Evolutionary conservation across 2,329 filamentous ascomycete genomes (phyloP).

Genomic region (Phaeosphaeria sp.): DNA sequence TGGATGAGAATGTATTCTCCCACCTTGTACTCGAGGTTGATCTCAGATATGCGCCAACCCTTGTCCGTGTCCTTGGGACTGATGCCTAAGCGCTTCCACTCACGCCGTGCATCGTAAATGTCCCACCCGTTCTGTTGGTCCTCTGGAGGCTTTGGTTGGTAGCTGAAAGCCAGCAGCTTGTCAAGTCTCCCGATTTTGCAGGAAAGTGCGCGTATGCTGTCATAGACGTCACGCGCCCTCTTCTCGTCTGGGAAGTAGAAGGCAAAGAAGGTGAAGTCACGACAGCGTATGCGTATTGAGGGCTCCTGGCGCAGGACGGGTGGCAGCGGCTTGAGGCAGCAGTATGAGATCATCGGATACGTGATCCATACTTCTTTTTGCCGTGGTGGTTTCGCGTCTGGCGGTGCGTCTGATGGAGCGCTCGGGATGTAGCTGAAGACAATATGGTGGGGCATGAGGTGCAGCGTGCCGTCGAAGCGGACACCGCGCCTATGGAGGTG

Average conservation of each 20-base stretch:
- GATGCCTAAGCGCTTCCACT: constrained; percentile 88
- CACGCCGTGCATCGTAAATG: constrained; percentile 82
- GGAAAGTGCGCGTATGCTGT: constrained; percentile 80
- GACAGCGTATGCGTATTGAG: constrained; percentile 84
- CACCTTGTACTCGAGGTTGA: constrained; percentile 84
- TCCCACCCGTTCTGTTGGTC: constrained; percentile 79
- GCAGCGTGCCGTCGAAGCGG: constrained; percentile 65
- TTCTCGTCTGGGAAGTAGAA: constrained; percentile 83
- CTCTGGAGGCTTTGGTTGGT: constrained; percentile 76
- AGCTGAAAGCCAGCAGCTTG: constrained; percentile 89
- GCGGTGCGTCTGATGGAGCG: constrained; percentile 39
- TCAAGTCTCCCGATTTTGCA: constrained; percentile 84
- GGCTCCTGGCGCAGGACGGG: constrained; percentile 73
- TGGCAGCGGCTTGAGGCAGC: constrained; percentile 76
- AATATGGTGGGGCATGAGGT: constrained; percentile 68
- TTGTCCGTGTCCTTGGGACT: constrained; percentile 77
- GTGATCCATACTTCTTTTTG: constrained; percentile 87
- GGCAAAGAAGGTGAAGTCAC: constrained; percentile 92
- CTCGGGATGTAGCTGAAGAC: constrained; percentile 66
- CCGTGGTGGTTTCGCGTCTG: constrained; percentile 51
- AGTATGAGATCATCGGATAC: constrained; percentile 87
- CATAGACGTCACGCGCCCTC: constrained; percentile 82
- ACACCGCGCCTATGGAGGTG: constrained; percentile 64
- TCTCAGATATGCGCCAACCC: constrained; percentile 87
- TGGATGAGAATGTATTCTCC: background rate